Evolutionary conservation across 306 rosid species (phyloP).

Genomic region (Cicer cuneatum): DNA sequence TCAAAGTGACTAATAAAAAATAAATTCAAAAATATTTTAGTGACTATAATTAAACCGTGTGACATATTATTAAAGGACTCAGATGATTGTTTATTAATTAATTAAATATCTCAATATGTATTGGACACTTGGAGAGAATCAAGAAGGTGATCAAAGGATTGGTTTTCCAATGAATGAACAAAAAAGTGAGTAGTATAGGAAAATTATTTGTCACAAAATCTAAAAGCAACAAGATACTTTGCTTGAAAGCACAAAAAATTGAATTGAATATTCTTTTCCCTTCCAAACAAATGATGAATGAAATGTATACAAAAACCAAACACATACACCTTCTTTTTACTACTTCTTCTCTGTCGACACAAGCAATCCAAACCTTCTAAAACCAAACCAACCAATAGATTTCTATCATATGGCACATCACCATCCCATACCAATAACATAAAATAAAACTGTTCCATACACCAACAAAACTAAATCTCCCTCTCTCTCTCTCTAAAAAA

Average conservation of each 20-base stretch:
- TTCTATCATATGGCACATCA: conserved; percentile 37
- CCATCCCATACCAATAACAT: conserved; percentile 46
- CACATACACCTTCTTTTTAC: conserved; percentile 13
- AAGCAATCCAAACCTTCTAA: conserved; percentile 45
- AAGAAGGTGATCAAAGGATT: conserved; percentile 35
- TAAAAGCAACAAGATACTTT: conserved; percentile 55
- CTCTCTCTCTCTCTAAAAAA: neutral
- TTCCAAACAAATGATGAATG: conserved; percentile 37
- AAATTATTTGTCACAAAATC: conserved; percentile 26
- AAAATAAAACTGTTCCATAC: conserved; percentile 47
- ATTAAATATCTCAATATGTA: too few species aligned
- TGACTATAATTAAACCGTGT: too few species aligned
- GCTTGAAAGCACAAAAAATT: conserved; percentile 61
- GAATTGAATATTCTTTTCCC: conserved; percentile 51
- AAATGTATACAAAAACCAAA: conserved; percentile 22
- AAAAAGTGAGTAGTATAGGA: conserved; percentile 6
- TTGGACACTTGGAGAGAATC: conserved; percentile 31
- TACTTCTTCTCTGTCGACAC: conserved; percentile 31
- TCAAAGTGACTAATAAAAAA: too few species aligned
- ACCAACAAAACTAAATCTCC: conserved; percentile 42
- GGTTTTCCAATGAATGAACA: conserved; percentile 18
- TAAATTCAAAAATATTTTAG: too few species aligned
- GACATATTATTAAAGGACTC: too few species aligned
- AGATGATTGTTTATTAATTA: too few species aligned
- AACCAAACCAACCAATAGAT: conserved; percentile 21